Base-by-base conservation (phyloP, 371 early-diverging fungal genomes). In the Mortierella sp. region DNA sequence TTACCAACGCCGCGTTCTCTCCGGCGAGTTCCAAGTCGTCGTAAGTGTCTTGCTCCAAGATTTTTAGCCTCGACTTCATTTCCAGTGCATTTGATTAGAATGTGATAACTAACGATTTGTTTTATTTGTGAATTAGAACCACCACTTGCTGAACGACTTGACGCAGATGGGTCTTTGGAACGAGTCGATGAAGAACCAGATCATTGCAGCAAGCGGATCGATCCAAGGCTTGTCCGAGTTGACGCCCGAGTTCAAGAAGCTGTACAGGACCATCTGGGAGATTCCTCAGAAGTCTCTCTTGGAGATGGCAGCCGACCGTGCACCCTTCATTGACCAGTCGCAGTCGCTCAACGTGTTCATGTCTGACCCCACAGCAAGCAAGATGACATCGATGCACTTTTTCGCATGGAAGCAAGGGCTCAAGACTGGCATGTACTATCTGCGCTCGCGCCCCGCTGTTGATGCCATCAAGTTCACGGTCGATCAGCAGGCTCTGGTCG, bases 401-500 rank as follows among this genome's bases (percentile, higher is more conserved):
- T 98, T 99, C 89, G 99, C 97, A 11, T 99, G 98, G 98, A 96
- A 96, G 89, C 94, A 94, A 89, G 99, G 99, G 0, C 91, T 99
- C 44, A 99, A 99, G 95, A 99, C 99, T 3, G 99, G 99, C 76
- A 98, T 98, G 98, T 99, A 99, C 89, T 99, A 99, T 88, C 90
- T 99, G 71, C 96, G 99, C 75, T 97, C 99, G 24, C 93, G 97
- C 63, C 99, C 99, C 54, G 97, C 98, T 35, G 97, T 95, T 4
- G 98, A 98, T 83, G 99, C 99, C 21, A 99, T 99, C 91, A 97
- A 99, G 93, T 98, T 98, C 80, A 96, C 92, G 11, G 90, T 92
- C 5, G 92, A 92, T 55, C 89, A 89, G 43, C 88, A 83, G 70
- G 80, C 87, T 3, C 51, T 89, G 72, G 70, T 77, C n/a, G 88